Evolutionary conservation across 305 asterid genomes (phyloP).

Genomic region (Ajuga reptans): DNA sequence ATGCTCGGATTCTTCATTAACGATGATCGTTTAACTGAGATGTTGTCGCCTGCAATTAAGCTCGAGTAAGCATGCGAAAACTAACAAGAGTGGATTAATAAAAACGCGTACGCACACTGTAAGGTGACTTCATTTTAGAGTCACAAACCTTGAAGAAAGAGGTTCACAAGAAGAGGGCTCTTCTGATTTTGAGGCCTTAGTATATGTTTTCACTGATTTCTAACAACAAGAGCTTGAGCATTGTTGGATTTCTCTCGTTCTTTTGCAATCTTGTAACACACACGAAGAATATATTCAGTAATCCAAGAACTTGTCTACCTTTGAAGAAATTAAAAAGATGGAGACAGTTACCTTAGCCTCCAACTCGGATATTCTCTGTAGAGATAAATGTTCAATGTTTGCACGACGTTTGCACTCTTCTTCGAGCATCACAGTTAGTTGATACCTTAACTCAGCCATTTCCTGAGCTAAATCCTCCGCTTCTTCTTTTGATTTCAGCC

Average conservation of each 20-base stretch:
- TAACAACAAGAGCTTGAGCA: constrained; percentile 30
- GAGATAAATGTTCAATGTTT: constrained; percentile 56
- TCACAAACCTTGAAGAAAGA: constrained; percentile 25
- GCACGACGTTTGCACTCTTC: constrained; percentile 71
- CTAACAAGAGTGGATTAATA: neutral
- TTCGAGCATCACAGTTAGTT: constrained; percentile 55
- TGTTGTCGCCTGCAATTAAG: neutral
- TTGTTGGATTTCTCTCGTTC: constrained; percentile 35
- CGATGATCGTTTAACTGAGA: neutral
- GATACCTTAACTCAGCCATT: constrained; percentile 94
- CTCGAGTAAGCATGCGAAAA: neutral
- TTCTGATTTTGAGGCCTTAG: constrained; percentile 15
- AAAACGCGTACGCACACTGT: neutral
- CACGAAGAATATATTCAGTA: constrained; percentile 18
- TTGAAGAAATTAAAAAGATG: neutral
- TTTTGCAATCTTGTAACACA: constrained; percentile 40
- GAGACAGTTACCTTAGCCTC: constrained; percentile 66
- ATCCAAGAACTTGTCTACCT: neutral
- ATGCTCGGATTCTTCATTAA: neutral
- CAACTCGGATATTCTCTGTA: constrained; percentile 75
- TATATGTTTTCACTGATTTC: constrained; percentile 20
- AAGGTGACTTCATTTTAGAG: neutral
- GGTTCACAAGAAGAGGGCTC: constrained; percentile 2
- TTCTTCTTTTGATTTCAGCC: constrained; percentile 70
- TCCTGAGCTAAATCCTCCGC: constrained; percentile 91